These are phyloP conservation scores for Chlorella sp. DNA, from an alignment of 139 green algal genomes.

Conservation along the genomic window DNA sequence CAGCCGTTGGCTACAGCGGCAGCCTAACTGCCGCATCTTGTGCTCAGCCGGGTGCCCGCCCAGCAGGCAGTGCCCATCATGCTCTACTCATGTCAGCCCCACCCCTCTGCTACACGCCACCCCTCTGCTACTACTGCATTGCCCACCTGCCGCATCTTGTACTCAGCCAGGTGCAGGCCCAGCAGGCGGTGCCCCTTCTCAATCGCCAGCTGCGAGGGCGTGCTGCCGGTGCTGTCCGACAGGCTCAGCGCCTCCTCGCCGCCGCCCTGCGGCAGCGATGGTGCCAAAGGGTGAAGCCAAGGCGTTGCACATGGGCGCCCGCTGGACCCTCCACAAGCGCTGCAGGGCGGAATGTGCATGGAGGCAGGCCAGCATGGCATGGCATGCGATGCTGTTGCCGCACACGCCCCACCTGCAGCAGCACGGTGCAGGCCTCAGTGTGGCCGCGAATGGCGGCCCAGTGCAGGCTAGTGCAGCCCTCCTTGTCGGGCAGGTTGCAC, in stretches of 20 bases:
- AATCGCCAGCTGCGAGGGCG: constrained; percentile 87
- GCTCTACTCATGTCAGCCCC: no score
- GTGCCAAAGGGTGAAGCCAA: background rate
- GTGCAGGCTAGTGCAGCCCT: constrained; percentile 96
- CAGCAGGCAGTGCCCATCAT: no score
- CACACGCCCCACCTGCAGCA: constrained; percentile 88
- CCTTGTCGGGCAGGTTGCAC: constrained; percentile 71
- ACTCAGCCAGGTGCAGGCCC: constrained; percentile 65
- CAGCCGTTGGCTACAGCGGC: no score
- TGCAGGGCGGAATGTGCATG: background rate
- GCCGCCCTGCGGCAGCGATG: constrained; percentile 56
- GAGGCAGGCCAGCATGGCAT: background rate
- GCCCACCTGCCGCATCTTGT: constrained; percentile 55
- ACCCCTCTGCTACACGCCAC: no score
- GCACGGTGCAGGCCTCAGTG: constrained; percentile 86
- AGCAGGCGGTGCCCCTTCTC: constrained; percentile 94
- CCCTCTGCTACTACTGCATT: no score
- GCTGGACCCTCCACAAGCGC: no score
- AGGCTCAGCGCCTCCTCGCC: constrained; percentile 58
- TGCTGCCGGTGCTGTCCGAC: constrained; percentile 84
- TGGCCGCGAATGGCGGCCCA: constrained; percentile 97
- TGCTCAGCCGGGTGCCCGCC: no score
- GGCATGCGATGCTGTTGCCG: no score
- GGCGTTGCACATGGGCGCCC: background rate
- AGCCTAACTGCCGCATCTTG: no score